phyloP scores from a whole-genome alignment of 352 stramenopile genomes.

The Globisporangium lucens region DNA sequence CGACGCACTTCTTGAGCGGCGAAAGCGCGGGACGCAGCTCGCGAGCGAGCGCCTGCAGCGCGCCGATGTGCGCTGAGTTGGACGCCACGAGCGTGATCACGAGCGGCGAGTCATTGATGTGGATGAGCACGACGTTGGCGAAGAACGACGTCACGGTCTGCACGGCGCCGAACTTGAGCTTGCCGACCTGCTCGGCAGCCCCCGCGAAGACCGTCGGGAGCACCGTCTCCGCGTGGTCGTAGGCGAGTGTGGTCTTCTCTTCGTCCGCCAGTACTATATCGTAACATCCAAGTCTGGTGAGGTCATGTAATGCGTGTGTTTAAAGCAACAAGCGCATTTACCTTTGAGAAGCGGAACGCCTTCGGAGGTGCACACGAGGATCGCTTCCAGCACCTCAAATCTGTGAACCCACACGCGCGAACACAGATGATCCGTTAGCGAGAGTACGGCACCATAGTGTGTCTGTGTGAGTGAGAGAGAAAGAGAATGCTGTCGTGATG shows the following conservation, averaged over 20 bases:
- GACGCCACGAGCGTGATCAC: constrained; percentile 76
- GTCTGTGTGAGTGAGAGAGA: background rate
- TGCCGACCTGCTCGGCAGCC: constrained; percentile 74
- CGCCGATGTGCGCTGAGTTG: constrained; percentile 55
- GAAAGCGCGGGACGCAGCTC: constrained; percentile 59
- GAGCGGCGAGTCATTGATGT: constrained; percentile 74
- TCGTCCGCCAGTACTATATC: constrained; percentile 37
- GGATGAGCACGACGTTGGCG: constrained; percentile 64
- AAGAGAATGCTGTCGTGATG: background rate
- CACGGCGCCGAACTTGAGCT: constrained; percentile 76
- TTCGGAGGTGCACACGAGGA: constrained; percentile 78
- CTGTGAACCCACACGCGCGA: constrained; percentile 25
- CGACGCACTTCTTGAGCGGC: constrained; percentile 69
- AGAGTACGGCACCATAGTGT: too few relatives aligned
- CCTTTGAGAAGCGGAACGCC: constrained; percentile 72
- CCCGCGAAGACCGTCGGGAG: constrained; percentile 76
- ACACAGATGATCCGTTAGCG: background rate
- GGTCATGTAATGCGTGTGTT: background rate
- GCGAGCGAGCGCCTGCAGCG: constrained; percentile 49
- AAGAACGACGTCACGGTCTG: constrained; percentile 77
- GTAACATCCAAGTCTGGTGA: background rate
- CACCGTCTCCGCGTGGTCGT: constrained; percentile 77
- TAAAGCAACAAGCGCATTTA: constrained; percentile 15
- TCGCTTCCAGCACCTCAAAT: constrained; percentile 71
- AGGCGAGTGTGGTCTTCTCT: constrained; percentile 40